phyloP scores from a whole-genome alignment of 345 rosid species.

The Pseudoturritis turrita region DNA sequence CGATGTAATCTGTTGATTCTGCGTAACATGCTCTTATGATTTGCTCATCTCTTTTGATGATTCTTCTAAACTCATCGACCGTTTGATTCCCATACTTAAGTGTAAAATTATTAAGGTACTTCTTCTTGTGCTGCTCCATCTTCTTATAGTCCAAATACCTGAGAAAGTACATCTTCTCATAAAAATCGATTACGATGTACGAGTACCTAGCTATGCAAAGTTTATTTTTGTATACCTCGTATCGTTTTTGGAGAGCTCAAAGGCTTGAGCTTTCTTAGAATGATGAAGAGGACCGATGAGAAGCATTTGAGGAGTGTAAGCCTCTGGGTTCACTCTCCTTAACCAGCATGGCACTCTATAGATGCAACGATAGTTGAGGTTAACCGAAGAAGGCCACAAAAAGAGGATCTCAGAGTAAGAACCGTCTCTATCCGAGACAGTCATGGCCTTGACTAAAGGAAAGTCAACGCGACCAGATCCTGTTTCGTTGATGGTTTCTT shows the following conservation, averaged over 20 bases:
- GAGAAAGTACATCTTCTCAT: no score
- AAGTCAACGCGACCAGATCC: not conserved
- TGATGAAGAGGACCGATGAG: not conserved
- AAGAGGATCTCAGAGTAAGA: not conserved
- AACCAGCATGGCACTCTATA: not conserved
- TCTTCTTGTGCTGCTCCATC: not conserved
- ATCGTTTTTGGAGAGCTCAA: not conserved
- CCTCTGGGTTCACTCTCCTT: not conserved
- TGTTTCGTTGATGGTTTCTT: not conserved
- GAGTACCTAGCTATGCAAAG: no score
- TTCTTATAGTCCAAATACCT: not conserved
- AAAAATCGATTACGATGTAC: no score
- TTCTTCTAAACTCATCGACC: not conserved
- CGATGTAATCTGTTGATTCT: not conserved
- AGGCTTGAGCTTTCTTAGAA: not conserved
- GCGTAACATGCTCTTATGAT: not conserved
- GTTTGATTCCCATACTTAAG: not conserved
- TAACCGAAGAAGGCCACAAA: not conserved
- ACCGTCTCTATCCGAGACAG: not conserved
- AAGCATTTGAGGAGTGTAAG: conserved; percentile 4
- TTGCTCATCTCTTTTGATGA: not conserved
- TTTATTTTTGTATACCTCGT: not conserved
- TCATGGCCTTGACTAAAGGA: not conserved
- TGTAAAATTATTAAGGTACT: not conserved
- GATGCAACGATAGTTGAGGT: not conserved